Percentiles rank a stretch among this genome's conserved stretches.
Evolutionary conservation across 345 rosid species (phyloP).

Genomic region (rapeseed (Brassica napus)): DNA sequence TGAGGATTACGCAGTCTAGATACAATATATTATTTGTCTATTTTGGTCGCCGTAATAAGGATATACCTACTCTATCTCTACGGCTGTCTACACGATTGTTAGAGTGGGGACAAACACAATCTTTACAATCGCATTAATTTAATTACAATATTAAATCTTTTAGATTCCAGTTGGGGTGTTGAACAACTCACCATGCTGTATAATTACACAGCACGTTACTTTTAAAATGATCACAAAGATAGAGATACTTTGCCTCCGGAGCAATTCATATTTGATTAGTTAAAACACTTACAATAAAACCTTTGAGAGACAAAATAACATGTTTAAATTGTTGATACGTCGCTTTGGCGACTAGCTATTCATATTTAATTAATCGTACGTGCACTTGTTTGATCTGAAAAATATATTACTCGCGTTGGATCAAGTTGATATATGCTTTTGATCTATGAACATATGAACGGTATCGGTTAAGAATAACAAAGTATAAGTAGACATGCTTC

Average conservation of each 20-base stretch:
- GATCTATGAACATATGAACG: background rate
- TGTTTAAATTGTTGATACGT: conserved; percentile 10
- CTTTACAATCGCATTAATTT: conserved; percentile 40
- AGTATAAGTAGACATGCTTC: background rate
- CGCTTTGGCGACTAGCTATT: conserved; percentile 2
- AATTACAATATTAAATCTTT: conserved; percentile 15
- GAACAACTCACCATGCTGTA: conserved; percentile 47
- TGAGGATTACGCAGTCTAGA: conserved; percentile 13
- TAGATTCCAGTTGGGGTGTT: conserved; percentile 37
- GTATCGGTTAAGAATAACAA: background rate
- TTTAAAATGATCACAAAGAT: conserved; percentile 1
- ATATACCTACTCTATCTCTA: background rate
- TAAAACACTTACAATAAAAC: background rate
- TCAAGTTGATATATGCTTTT: conserved; percentile 6
- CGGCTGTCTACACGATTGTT: conserved; percentile 33
- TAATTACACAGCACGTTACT: conserved; percentile 12
- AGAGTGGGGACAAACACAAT: conserved; percentile 43
- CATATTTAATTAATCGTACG: conserved; percentile 25
- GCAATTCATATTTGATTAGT: conserved; percentile 7
- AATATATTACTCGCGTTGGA: background rate
- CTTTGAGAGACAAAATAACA: conserved; percentile 14
- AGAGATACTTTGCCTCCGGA: conserved; percentile 27
- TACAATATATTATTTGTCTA: conserved; percentile 12
- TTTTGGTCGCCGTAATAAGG: conserved; percentile 36
- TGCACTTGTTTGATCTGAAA: conserved; percentile 18